phyloP scores from a whole-genome alignment of 208 protist genomes.

The Crithidia brevicula region DNA sequence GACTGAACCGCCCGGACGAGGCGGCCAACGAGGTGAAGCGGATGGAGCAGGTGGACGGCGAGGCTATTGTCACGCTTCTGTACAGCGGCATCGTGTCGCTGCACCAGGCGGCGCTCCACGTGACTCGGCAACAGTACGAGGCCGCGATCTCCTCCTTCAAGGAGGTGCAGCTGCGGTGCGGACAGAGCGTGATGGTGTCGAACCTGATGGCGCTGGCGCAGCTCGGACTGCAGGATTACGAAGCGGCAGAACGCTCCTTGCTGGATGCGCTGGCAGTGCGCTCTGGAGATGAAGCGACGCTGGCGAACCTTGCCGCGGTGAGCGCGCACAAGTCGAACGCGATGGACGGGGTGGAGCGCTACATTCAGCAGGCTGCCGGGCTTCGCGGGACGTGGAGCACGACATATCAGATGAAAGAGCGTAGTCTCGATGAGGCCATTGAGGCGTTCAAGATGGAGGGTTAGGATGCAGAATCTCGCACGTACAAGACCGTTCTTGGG shows the following conservation, averaged over 20 bases:
- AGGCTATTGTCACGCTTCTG: slow-evolving; percentile 79
- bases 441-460: slow-evolving; percentile 36
- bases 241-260: slow-evolving; percentile 72
- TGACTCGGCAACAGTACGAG: slow-evolving; percentile 27
- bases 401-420: slow-evolving; percentile 32
- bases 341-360: slow-evolving; percentile 58
- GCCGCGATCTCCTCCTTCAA: slow-evolving; percentile 73
- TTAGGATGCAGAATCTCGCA: not conserved
- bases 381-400: slow-evolving; percentile 47
- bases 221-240: slow-evolving; percentile 67
- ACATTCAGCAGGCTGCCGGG: slow-evolving; percentile 53
- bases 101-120: slow-evolving; percentile 50
- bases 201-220: slow-evolving; percentile 82
- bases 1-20: slow-evolving; percentile 75
- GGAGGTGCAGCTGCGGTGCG: slow-evolving; percentile 74
- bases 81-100: slow-evolving; percentile 65
- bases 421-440: slow-evolving; percentile 58
- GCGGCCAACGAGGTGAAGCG: slow-evolving; percentile 64
- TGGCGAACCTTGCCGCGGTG: slow-evolving; percentile 81
- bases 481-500: not conserved
- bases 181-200: slow-evolving; percentile 66
- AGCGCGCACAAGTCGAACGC: slow-evolving; percentile 53
- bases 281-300: slow-evolving; percentile 72
- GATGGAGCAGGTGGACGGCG: slow-evolving; percentile 89
- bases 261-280: slow-evolving; percentile 72